Evolutionary conservation across 805 yeast species (phyloP), one percentile per base, ranked within the genome.

Genomic region (Cyberlindnera mississippiensis): DNA sequence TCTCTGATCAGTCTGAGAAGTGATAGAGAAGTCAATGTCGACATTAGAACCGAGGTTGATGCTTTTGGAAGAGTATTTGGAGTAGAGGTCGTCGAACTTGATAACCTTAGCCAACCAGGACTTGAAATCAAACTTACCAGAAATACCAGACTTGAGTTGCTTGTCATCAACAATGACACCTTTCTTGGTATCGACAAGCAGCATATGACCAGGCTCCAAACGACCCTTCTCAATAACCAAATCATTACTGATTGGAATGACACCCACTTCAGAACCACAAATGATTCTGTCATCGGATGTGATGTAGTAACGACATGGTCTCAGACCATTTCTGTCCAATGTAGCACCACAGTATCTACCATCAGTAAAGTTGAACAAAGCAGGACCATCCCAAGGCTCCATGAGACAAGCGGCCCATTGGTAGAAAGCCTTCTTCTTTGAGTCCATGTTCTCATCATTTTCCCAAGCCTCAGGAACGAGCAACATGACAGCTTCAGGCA

Each of bases 361-460:
- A 66, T 91, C 98, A 28, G 97, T 91, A 65, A 91, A 93, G 24
- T 96, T 89, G 71, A 91, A 86, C 53, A 93, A 71, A 28, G 98
- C 98, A 15, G 99, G 99, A 51, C 99, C 99, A 68, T 91, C 99
- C 99, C 99, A 91, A 8, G 98, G 98, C 70, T 91, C 99, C 96
- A 93, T 93, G 51, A 91, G 69, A 68, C 97, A 89, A 11, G 98
- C 96, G 36, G 97, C 98, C 98, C 98, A 91, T 65, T 93, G 97
- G 69, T 91, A 91, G 67, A 95, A 91, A 1, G 98, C 97, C 56
- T 76, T 80, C 69, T 90, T 85, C 64, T 85, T 82, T 42, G 95
- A 87, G 63, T 91, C 96, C 85, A 91, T 89, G 50, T 75, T 65
- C 41, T 66, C 64, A 66, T 90, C 93, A 61, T 85, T 85, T 66